Evolutionary conservation across 2,329 filamentous ascomycete genomes (phyloP).

Genomic region (Pyrenochaeta sp.): DNA sequence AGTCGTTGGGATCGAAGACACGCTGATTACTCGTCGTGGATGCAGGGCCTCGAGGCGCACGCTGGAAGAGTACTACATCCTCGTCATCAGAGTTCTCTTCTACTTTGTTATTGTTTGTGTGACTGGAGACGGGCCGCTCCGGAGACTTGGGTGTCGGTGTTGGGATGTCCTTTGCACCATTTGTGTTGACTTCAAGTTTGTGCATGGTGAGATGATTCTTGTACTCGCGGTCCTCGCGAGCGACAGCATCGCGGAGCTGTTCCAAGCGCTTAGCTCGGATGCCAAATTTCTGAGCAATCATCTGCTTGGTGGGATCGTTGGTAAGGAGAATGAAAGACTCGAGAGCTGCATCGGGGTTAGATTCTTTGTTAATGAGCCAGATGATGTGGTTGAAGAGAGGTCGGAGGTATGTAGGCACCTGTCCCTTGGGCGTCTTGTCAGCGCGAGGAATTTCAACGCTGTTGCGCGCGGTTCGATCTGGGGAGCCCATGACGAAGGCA

Average conservation of each 20-base stretch:
- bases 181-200: constrained; percentile 46
- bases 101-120: constrained; percentile 22
- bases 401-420: constrained; percentile 51
- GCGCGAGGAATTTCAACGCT: constrained; percentile 29
- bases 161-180: constrained; percentile 18
- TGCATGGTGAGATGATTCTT: constrained; percentile 49
- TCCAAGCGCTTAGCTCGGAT: constrained; percentile 59
- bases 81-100: constrained; percentile 45
- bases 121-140: constrained; percentile 39
- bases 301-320: constrained; percentile 56
- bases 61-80: constrained; percentile 49
- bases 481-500: constrained; percentile 21
- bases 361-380: constrained; percentile 60
- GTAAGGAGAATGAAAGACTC: constrained; percentile 61
- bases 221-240: constrained; percentile 58
- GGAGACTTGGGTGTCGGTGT: constrained; percentile 20
- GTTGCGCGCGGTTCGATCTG: constrained; percentile 40
- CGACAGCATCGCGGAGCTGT: constrained; percentile 58
- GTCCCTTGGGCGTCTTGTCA: constrained; percentile 35
- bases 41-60: constrained; percentile 45
- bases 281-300: constrained; percentile 58
- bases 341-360: constrained; percentile 55
- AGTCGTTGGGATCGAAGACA: constrained; percentile 59
- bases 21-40: constrained; percentile 36
- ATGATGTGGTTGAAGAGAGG: constrained; percentile 61